Base-by-base conservation (phyloP, 1,284 basidiomycete species). In the Malassezia japonica region DNA sequence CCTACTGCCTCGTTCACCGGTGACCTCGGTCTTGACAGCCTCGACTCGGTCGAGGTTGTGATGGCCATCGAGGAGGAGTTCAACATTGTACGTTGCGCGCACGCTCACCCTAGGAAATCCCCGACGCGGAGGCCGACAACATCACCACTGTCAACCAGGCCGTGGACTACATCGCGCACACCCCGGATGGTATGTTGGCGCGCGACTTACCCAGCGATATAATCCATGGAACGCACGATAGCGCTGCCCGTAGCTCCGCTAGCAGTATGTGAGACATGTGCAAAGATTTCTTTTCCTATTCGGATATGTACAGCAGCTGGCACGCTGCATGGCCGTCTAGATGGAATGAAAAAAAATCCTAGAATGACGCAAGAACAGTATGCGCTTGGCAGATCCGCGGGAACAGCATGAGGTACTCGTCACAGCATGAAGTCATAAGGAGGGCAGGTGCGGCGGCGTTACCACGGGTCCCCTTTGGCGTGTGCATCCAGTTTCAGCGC, bases 41-140 rank as follows among this genome's bases (percentile, higher is more conserved):
- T 99, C 70, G 94, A 98, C 75, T 83, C 90, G 39, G 92, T 99
- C 36, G 94, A 99, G 76, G 91, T 96, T 36, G 88, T 98, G 67
- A 96, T 99, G 91, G 90, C 92, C 40, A 86, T 99, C 64, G 94
- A 99, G 77, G 92, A 98, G 83, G 92, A 88, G 74, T 80, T 79
- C 62, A 55, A 56, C 44, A 66, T 66, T 38, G 62, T 64, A 46
- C 50, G 61, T 50, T 33, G 32, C 6, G 15, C 33, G 16, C 36
- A 16, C 27, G 23, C 40, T 29, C 2, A 15, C 33, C 32, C 41
- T 55, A 89, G 87, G 87, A 92, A 75, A 99, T 99, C 72, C 92
- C 94, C 41, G 94, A 99, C 72, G 84, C 82, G 52, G 94, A 98
- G 76, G 94, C 92, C n/a, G 94, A 98, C 75, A 85, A 85, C 72